A percentile compares a stretch with the other conserved stretches of the same genome.
phyloP scores from a whole-genome alignment of 306 rosid genomes.

The Purshia tridentata region DNA sequence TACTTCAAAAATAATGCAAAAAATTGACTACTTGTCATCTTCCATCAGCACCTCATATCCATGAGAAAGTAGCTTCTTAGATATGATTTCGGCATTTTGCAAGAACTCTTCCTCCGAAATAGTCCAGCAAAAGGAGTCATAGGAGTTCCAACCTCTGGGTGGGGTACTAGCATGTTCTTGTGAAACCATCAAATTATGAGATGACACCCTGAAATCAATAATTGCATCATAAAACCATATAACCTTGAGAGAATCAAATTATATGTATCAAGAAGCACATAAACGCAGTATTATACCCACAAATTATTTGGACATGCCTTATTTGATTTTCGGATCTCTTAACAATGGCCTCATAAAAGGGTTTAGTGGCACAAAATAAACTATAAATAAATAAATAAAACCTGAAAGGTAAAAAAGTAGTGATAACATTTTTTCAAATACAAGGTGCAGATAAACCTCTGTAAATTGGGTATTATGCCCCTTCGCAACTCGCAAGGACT shows the following conservation, averaged over 20 bases:
- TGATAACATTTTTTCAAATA: not conserved
- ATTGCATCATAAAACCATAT: constrained; percentile 13
- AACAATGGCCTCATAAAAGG: not conserved
- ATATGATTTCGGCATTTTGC: constrained; percentile 55
- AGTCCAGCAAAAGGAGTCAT: constrained; percentile 88
- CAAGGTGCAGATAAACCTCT: not conserved
- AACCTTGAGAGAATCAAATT: not conserved
- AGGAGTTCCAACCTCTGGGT: constrained; percentile 99
- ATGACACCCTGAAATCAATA: constrained; percentile 50
- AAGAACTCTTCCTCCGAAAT: constrained; percentile 75
- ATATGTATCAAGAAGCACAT: not conserved
- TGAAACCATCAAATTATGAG: not conserved
- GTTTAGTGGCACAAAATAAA: not conserved
- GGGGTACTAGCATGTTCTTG: constrained; percentile 60
- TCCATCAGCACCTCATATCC: constrained; percentile 71
- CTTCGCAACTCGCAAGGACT: not conserved
- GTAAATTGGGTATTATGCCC: not conserved
- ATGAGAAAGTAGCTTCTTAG: constrained; percentile 47
- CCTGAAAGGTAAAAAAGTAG: not conserved
- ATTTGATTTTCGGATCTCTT: not conserved
- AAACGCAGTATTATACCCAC: too few species aligned
- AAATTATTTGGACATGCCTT: too few species aligned
- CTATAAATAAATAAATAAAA: not conserved
- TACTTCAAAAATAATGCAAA: not conserved
- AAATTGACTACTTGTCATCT: not conserved